Conservation (phyloP, 2,329 filamentous ascomycete genomes). For the Claviceps paspali region DNA sequence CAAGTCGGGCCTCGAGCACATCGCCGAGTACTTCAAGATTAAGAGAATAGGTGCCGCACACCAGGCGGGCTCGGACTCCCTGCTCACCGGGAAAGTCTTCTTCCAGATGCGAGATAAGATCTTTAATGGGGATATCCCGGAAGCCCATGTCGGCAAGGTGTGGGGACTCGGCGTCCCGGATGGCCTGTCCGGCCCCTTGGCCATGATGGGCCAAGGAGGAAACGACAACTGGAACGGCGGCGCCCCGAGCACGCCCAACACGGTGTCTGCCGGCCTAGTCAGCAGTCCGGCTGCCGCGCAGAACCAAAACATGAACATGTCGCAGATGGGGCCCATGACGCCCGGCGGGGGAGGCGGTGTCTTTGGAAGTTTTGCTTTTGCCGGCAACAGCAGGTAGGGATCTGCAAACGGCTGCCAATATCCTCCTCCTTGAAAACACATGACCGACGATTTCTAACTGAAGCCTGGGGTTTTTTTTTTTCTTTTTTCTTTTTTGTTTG, state of each 20-base stretch:
- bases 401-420: conserved; percentile 7
- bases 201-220: conserved; percentile 17
- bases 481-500: no score
- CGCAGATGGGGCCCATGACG: conserved; percentile 55
- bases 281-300: conserved; percentile 31
- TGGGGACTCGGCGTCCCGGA: conserved; percentile 77
- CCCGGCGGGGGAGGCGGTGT: conserved; percentile 60
- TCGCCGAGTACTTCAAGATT: conserved; percentile 83
- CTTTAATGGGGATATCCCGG: conserved; percentile 67
- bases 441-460: no score
- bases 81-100: conserved; percentile 87
- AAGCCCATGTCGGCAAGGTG: conserved; percentile 76
- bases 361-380: conserved; percentile 58
- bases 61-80: conserved; percentile 83
- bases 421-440: conserved; percentile 1
- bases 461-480: no score
- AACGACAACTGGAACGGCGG: conserved; percentile 10
- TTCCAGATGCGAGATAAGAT: conserved; percentile 84
- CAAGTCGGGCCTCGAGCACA: conserved; percentile 84
- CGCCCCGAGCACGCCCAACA: conserved; percentile 53
- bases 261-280: conserved; percentile 35
- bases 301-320: conserved; percentile 36
- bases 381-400: conserved; percentile 21
- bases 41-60: conserved; percentile 79
- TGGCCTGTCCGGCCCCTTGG: conserved; percentile 20